Evolutionary conservation across 1,139 yeast genomes (phyloP).

Genomic region (Pichia sp.): DNA sequence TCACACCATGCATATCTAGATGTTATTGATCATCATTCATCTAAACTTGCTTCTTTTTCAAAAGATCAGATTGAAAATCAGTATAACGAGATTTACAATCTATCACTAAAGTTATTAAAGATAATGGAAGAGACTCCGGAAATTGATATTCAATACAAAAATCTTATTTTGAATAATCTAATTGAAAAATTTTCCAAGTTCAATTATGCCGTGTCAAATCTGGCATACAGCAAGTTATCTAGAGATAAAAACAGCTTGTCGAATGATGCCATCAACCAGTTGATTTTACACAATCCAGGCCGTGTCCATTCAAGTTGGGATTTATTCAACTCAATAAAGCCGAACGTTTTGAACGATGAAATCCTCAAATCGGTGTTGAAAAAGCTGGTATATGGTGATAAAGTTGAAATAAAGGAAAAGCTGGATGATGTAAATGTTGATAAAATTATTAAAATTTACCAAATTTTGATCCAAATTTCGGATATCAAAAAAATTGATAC

Average conservation of each 20-base stretch:
- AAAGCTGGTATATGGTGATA: slow-evolving; percentile 23
- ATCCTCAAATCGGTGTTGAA: slow-evolving; percentile 15
- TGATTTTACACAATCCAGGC: slow-evolving; percentile 26
- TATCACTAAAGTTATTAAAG: slow-evolving; percentile 8
- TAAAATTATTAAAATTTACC: slow-evolving; percentile 12
- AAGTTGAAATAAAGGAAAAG: slow-evolving; percentile 17
- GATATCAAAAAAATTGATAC: slow-evolving; percentile 12
- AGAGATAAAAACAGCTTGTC: slow-evolving; percentile 7
- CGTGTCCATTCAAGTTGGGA: slow-evolving; percentile 26
- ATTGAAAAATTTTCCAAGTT: slow-evolving; percentile 18
- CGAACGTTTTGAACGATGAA: slow-evolving; percentile 8
- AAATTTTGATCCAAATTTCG: slow-evolving; percentile 11
- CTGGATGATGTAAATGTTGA: slow-evolving; percentile 11
- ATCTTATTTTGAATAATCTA: slow-evolving; percentile 11
- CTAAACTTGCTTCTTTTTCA: slow-evolving; percentile 1
- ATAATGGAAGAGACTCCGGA: slow-evolving; percentile 8
- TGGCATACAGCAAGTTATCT: slow-evolving; percentile 14
- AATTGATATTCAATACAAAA: slow-evolving; percentile 8
- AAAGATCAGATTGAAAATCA: slow-evolving; percentile 6
- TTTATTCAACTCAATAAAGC: slow-evolving; percentile 14
- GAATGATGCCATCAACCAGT: slow-evolving; percentile 12
- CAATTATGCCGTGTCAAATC: slow-evolving; percentile 19
- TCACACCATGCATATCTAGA: slow-evolving; percentile 2
- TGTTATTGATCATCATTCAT: slow-evolving; percentile 11
- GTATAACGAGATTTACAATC: slow-evolving; percentile 10